A percentile compares a stretch with the other conserved stretches of the same genome.
Evolutionary conservation across 1,139 yeast genomes (phyloP).

Genomic region (Suhomyces wounanorum): DNA sequence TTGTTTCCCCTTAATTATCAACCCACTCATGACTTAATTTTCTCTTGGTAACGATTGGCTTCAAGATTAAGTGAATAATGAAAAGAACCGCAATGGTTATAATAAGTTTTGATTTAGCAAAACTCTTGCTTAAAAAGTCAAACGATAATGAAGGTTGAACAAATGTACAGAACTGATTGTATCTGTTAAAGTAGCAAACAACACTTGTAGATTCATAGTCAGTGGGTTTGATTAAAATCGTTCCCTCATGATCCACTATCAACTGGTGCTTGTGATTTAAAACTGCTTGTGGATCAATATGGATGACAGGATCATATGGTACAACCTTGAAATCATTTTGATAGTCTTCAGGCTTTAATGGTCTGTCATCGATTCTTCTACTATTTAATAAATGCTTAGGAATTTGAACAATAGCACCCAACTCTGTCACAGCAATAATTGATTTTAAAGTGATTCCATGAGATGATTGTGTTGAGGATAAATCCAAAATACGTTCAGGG

Average conservation of each 20-base stretch:
- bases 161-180: slow-evolving; percentile 74
- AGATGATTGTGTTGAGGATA: slow-evolving; percentile 64
- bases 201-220: slow-evolving; percentile 79
- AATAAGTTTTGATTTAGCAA: slow-evolving; percentile 66
- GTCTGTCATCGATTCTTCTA: slow-evolving; percentile 58
- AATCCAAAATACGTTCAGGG: slow-evolving; percentile 54
- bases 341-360: slow-evolving; percentile 55
- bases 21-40: slow-evolving; percentile 26
- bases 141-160: slow-evolving; percentile 83
- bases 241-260: slow-evolving; percentile 39
- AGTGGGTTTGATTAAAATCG: slow-evolving; percentile 60
- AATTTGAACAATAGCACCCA: slow-evolving; percentile 66
- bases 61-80: slow-evolving; percentile 31
- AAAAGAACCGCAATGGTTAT: slow-evolving; percentile 59
- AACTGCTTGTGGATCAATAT: slow-evolving; percentile 45
- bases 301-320: slow-evolving; percentile 68
- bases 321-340: slow-evolving; percentile 58
- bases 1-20: slow-evolving; percentile 11
- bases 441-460: slow-evolving; percentile 77
- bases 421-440: slow-evolving; percentile 56
- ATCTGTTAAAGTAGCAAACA: slow-evolving; percentile 62
- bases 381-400: slow-evolving; percentile 69
- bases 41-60: slow-evolving; percentile 25
- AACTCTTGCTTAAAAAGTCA: slow-evolving; percentile 68
- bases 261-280: slow-evolving; percentile 38